These are phyloP conservation scores for Mycena vitilis DNA, from an alignment of 768 basidiomycete species.

Conservation along the genomic window DNA sequence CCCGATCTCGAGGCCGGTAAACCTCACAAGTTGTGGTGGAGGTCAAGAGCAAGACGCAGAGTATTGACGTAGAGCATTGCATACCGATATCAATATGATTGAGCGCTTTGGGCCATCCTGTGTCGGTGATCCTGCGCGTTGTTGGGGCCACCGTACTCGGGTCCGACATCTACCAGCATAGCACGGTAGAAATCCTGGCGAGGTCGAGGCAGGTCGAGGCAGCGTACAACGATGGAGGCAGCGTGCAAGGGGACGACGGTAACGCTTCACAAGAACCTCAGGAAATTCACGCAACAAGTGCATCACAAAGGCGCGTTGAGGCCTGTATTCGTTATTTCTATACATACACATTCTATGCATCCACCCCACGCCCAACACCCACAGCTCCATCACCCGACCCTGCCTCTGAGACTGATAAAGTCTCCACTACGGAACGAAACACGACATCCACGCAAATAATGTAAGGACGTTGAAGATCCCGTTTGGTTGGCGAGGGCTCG, in stretches of 20 bases:
- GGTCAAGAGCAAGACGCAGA: slow-evolving; percentile 38
- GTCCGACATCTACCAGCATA: too few species aligned
- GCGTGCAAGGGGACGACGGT: too few species aligned
- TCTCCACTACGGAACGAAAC: slow-evolving; percentile 62
- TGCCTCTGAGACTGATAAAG: slow-evolving; percentile 55
- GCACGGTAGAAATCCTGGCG: too few species aligned
- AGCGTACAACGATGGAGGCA: too few species aligned
- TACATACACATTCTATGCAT: slow-evolving; percentile 23
- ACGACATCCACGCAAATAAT: slow-evolving; percentile 48
- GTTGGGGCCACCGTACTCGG: not conserved
- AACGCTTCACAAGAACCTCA: not conserved
- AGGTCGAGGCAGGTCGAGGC: too few species aligned
- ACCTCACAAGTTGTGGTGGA: slow-evolving; percentile 43
- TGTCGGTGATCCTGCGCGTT: slow-evolving; percentile 1
- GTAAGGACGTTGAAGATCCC: slow-evolving; percentile 77
- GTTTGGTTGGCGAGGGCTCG: slow-evolving; percentile 74
- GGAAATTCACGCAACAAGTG: not conserved
- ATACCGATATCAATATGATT: not conserved
- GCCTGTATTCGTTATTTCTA: slow-evolving; percentile 47
- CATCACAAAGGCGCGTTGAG: slow-evolving; percentile 64
- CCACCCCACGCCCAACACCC: slow-evolving; percentile 15
- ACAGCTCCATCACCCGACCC: slow-evolving; percentile 25
- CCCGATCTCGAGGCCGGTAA: not conserved
- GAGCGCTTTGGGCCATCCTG: slow-evolving; percentile 9
- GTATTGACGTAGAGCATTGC: not conserved